A percentile compares a stretch with the other conserved stretches of the same genome.
Conservation (phyloP, 2,329 filamentous ascomycete species). For the Scedosporium dehoogii region DNA sequence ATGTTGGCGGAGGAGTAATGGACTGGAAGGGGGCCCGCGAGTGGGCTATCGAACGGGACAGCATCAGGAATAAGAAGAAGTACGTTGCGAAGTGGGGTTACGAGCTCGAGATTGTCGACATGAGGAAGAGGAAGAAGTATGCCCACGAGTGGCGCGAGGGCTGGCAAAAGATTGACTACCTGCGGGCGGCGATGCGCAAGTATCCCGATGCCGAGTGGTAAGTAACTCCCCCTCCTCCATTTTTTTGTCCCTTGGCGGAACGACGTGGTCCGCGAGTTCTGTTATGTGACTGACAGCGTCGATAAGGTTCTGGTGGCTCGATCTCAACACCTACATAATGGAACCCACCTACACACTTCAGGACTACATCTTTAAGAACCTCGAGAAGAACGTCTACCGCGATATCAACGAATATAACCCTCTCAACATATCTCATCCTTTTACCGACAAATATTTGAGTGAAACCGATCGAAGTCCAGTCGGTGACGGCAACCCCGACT, state of each 20-base stretch:
- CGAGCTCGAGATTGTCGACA: slow-evolving; percentile 90
- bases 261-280: not conserved
- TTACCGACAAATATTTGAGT: slow-evolving; percentile 66
- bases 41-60: slow-evolving; percentile 97
- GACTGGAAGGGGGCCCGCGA: slow-evolving; percentile 96
- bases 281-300: not conserved
- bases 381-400: slow-evolving; percentile 69
- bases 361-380: slow-evolving; percentile 75
- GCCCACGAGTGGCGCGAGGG: slow-evolving; percentile 98
- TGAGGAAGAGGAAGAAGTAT: slow-evolving; percentile 98
- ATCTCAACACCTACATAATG: slow-evolving; percentile 97
- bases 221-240: slow-evolving; percentile 20
- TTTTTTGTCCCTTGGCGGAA: too few species aligned
- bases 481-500: slow-evolving; percentile 68
- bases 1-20: slow-evolving; percentile 95
- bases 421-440: slow-evolving; percentile 82
- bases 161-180: slow-evolving; percentile 97
- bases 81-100: slow-evolving; percentile 88
- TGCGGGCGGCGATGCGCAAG: slow-evolving; percentile 80
- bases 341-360: slow-evolving; percentile 87
- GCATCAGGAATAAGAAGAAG: slow-evolving; percentile 85
- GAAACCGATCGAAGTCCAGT: slow-evolving; percentile 57
- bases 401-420: slow-evolving; percentile 97
- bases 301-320: slow-evolving; percentile 97
- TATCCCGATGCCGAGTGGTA: slow-evolving; percentile 96